Conservation (phyloP, 768 basidiomycete species). For the Russula brevipes region DNA sequence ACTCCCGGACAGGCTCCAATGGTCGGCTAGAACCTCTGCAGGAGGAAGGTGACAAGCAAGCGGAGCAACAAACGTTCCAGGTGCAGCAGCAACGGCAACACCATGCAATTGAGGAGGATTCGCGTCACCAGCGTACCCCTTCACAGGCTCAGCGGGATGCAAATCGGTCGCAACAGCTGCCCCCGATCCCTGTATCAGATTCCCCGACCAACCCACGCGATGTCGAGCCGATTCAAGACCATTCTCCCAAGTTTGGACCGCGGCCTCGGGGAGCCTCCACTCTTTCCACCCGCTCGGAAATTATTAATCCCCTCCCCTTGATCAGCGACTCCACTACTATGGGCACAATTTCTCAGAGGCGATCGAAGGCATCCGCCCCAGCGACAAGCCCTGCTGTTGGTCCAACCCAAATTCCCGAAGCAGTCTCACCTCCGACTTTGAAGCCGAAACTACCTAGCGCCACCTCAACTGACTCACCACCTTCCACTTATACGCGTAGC, state of each 20-base stretch:
- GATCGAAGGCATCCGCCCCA: constrained; percentile 61
- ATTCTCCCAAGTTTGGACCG: constrained; percentile 33
- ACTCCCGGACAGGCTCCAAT: constrained; percentile 52
- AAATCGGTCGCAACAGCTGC: constrained; percentile 31
- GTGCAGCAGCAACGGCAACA: constrained; percentile 29
- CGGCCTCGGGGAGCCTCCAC: constrained; percentile 59
- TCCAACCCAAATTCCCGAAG: constrained; percentile 15
- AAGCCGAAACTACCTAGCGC: constrained; percentile 36
- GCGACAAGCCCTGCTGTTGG: constrained; percentile 32
- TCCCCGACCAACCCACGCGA: constrained; percentile 40
- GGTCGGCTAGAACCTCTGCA: constrained; percentile 54
- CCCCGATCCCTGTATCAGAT: constrained; percentile 66
- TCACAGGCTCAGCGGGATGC: constrained; percentile 18
- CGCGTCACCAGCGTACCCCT: constrained; percentile 22
- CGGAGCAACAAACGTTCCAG: constrained; percentile 32
- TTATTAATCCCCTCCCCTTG: constrained; percentile 29
- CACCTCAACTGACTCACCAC: neutral
- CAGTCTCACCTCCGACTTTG: constrained; percentile 30
- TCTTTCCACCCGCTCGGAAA: constrained; percentile 33
- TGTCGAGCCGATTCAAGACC: constrained; percentile 20
- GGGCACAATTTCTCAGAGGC: constrained; percentile 65
- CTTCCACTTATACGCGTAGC: constrained; percentile 36
- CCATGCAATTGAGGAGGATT: constrained; percentile 32
- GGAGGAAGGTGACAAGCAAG: constrained; percentile 47
- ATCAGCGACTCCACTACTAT: constrained; percentile 56